Evolutionary conservation across 495 filamentous ascomycete genomes (phyloP), one percentile per base, ranked within the genome.

Genomic region (Trichocladium antarcticum): DNA sequence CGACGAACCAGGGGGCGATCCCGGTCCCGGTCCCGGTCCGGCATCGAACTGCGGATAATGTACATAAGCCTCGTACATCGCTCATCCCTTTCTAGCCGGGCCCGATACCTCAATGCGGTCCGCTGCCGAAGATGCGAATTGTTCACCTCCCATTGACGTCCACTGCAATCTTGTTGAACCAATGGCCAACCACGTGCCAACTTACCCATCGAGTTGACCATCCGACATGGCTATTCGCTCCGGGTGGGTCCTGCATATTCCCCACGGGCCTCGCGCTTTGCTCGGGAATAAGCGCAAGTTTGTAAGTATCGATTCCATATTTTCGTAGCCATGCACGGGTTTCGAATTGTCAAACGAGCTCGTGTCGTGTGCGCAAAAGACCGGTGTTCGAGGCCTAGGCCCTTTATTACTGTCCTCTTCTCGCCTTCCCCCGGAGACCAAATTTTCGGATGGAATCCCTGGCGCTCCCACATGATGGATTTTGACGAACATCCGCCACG

Each of bases 21-120:
- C n/a, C n/a, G n/a, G n/a, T n/a, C n/a, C n/a, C n/a, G n/a, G n/a
- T n/a, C n/a, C n/a, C n/a, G n/a, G n/a, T n/a, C n/a, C n/a, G n/a
- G n/a, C n/a, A n/a, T n/a, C n/a, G n/a, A n/a, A n/a, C n/a, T n/a
- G n/a, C n/a, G n/a, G n/a, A n/a, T n/a, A n/a, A n/a, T n/a, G n/a
- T n/a, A n/a, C n/a, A n/a, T n/a, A n/a, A n/a, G n/a, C n/a, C n/a
- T n/a, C n/a, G n/a, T n/a, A n/a, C n/a, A n/a, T n/a, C n/a, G n/a
- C n/a, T n/a, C n/a, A n/a, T n/a, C n/a, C n/a, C n/a, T n/a, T n/a
- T n/a, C 22, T 29, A 11, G 1, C 6, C 39, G 27, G 36, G 20
- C 42, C 50, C 50, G 50, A 46, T 52, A 40, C 50, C 50, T 42
- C 50, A 52, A 24, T 31, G 39, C 37, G 24, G 17, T 22, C 19